phyloP scores from a whole-genome alignment of 163 green algal genomes.

The Volvox carteri region DNA sequence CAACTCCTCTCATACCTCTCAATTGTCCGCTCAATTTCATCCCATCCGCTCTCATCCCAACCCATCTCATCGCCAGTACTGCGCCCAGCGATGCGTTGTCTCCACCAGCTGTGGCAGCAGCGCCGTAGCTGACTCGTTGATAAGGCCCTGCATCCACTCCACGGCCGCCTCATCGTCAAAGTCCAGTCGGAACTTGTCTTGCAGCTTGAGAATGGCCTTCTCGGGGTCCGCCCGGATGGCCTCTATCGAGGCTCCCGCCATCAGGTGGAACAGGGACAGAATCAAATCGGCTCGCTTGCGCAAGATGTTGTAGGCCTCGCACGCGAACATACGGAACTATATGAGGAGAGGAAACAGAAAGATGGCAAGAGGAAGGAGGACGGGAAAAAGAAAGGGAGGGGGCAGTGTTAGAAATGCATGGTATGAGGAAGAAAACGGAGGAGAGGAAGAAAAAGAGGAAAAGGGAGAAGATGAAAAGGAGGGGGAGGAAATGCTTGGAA shows the following conservation, averaged over 20 bases:
- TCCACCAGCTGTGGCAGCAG: conserved; percentile 97
- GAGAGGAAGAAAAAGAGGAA: not conserved
- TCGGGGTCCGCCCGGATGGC: conserved; percentile 93
- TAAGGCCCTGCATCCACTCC: conserved; percentile 94
- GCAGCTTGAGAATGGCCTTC: conserved; percentile 95
- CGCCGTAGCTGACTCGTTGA: conserved; percentile 91
- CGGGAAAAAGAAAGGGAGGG: no score
- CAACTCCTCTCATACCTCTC: not conserved
- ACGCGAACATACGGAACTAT: conserved; percentile 91
- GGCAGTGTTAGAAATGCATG: no score
- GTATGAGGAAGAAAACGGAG: not conserved
- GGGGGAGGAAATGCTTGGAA: no score
- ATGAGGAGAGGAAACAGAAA: no score
- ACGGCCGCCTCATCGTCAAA: conserved; percentile 94
- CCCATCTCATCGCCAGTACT: conserved; percentile 93
- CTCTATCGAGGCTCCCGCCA: conserved; percentile 92
- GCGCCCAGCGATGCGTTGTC: conserved; percentile 93
- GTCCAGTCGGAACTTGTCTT: conserved; percentile 93
- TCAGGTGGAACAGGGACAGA: conserved; percentile 96
- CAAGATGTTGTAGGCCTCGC: conserved; percentile 99
- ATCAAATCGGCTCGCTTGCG: conserved; percentile 93
- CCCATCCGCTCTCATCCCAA: no score
- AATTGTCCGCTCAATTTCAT: no score
- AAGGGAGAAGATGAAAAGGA: not conserved
- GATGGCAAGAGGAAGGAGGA: no score